These are phyloP conservation scores for Apostasia ramifera DNA, from an alignment of 106 monocot species.

Conservation along the genomic window DNA sequence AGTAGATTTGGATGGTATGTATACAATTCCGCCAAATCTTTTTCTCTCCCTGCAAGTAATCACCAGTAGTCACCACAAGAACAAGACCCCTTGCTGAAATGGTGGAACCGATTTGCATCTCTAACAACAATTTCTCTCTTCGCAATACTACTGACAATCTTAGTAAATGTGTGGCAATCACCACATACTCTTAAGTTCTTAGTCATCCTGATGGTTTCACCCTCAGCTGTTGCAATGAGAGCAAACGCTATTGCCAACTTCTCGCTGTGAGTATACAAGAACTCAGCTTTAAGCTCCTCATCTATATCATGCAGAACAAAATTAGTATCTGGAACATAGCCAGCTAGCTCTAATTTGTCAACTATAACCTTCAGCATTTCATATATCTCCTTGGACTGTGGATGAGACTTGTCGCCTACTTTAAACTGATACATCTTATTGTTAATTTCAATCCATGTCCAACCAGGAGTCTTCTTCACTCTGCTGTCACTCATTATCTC, in stretches of 20 bases:
- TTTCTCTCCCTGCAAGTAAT: background rate
- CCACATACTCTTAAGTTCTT: constrained; percentile 61
- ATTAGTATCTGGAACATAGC: constrained; percentile 49
- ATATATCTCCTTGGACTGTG: constrained; percentile 30
- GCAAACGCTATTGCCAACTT: constrained; percentile 47
- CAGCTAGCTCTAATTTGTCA: constrained; percentile 33
- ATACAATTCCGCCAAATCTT: too few relatives aligned
- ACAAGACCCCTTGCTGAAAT: constrained; percentile 41
- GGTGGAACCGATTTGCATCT: constrained; percentile 48
- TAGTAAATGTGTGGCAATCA: constrained; percentile 49
- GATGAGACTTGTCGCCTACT: constrained; percentile 36
- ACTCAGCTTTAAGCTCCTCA: constrained; percentile 43
- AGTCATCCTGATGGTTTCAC: constrained; percentile 30
- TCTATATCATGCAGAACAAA: constrained; percentile 66
- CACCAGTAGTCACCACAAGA: constrained; percentile 63
- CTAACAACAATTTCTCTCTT: constrained; percentile 47
- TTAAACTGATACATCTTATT: constrained; percentile 23
- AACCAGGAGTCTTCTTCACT: constrained; percentile 44
- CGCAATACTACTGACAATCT: constrained; percentile 23
- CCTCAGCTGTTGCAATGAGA: constrained; percentile 33
- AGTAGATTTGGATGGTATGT: too few relatives aligned
- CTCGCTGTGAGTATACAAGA: constrained; percentile 45
- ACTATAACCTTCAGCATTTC: constrained; percentile 24
- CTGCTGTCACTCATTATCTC: constrained; percentile 23
- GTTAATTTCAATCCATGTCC: constrained; percentile 49